These are phyloP conservation scores for Macroventuria anomochaeta DNA, from an alignment of 2,329 filamentous ascomycete genomes.

Conservation along the genomic window DNA sequence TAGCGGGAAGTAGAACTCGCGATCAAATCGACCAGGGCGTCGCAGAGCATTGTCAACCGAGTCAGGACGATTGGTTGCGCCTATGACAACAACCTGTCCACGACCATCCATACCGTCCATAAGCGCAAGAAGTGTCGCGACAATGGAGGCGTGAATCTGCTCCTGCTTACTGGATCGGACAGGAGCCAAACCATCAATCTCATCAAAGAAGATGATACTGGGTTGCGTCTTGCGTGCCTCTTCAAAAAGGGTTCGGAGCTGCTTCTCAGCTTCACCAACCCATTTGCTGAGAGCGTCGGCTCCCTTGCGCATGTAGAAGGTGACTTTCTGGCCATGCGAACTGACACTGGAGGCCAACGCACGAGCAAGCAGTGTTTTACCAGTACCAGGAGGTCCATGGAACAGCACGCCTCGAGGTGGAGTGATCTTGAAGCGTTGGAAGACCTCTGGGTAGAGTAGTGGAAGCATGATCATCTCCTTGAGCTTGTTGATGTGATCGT, in stretches of 20 bases:
- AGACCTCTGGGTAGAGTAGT: conserved; percentile 92
- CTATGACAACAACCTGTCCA: conserved; percentile 93
- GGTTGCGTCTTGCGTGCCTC: conserved; percentile 95
- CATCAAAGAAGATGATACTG: conserved; percentile 99
- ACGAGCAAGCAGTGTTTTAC: conserved; percentile 94
- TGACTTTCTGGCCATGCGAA: conserved; percentile 89
- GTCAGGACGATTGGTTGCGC: conserved; percentile 96
- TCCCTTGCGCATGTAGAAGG: conserved; percentile 99
- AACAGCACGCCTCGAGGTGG: conserved; percentile 95
- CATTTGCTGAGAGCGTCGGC: conserved; percentile 98
- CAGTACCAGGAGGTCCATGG: conserved; percentile 94
- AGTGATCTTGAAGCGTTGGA: conserved; percentile 87
- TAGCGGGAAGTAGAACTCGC: conserved; percentile 97
- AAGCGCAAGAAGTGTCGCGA: conserved; percentile 58
- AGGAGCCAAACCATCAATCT: conserved; percentile 95
- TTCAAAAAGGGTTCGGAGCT: conserved; percentile 90
- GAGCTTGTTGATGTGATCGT: conserved; percentile 93
- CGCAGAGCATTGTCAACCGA: conserved; percentile 96
- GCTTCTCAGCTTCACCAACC: conserved; percentile 97
- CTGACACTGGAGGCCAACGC: conserved; percentile 91
- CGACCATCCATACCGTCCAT: conserved; percentile 61
- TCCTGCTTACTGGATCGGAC: conserved; percentile 98
- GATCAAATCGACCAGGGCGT: conserved; percentile 90
- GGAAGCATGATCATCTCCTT: conserved; percentile 99
- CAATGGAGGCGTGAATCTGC: conserved; percentile 96